Base-by-base conservation (phyloP, 352 stramenopile species). In the Phytophthora multivora region DNA sequence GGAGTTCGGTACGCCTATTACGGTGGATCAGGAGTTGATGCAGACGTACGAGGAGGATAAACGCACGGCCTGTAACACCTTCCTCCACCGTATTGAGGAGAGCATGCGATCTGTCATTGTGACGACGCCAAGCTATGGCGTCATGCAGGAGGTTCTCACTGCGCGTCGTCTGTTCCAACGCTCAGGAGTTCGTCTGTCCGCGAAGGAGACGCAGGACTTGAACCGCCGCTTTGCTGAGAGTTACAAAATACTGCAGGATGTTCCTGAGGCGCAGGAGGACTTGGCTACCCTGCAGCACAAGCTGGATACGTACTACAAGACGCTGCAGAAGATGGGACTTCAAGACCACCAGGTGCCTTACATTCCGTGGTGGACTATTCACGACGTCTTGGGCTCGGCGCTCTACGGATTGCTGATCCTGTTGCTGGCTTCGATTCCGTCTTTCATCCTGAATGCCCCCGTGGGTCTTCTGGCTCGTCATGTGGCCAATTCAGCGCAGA, bases 101-200 rank as follows among this genome's bases (percentile, higher is more conserved):
- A 76, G 79, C 33, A 93, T 97, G 78, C 79, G 88, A 28, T 95
- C 84, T 9, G 96, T 99, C 15, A 98, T 99, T 61, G 96, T 99
- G 16, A 98, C 96, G 15, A 95, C 97, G 33, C 95, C 97, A n/a
- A 95, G 98, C 80, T 99, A 99, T 76, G 92, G 98, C 54, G 95
- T 93, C 19, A 80, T 99, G 65, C 93, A 99, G 79, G 66, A 98
- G 11, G 89, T 99, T 40, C 93, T 98, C 75, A 98, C 95, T 23
- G 95, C 95, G 18, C 83, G 97, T 48, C 88, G 97, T 50, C 75
- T 99, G 21, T 99, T 97, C 62, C 91, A 97, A 68, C 86, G 88
- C 50, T 94, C 90, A 41, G 84, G 90, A 26, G 77, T 94, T 33
- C 83, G 86, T 33, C 55, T 97, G 19, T 88, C 84, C 8, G 86